These are phyloP conservation scores for Phytophthora nicotianae DNA, from an alignment of 352 stramenopile species.

Conservation along the genomic window DNA sequence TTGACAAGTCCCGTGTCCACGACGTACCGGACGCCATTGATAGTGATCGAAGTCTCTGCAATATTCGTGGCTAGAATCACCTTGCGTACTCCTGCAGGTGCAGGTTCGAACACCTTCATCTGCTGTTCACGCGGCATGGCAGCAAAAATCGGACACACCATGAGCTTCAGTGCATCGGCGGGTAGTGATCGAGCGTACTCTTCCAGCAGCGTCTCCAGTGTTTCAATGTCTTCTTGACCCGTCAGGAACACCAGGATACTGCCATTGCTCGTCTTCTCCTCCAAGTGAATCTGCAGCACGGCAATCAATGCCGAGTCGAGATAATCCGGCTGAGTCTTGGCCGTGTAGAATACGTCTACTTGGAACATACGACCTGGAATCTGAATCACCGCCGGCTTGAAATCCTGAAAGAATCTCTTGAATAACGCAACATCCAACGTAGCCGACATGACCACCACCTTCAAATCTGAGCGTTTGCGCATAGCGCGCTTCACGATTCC, in stretches of 20 bases:
- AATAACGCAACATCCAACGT: slow-evolving; percentile 96
- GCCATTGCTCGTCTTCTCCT: slow-evolving; percentile 73
- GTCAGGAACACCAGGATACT: slow-evolving; percentile 96
- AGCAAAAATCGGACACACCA: slow-evolving; percentile 96
- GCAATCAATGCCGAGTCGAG: slow-evolving; percentile 88
- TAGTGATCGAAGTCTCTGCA: slow-evolving; percentile 98
- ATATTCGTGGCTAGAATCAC: slow-evolving; percentile 97
- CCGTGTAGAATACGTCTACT: slow-evolving; percentile 91
- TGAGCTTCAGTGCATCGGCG: slow-evolving; percentile 68
- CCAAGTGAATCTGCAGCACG: slow-evolving; percentile 91
- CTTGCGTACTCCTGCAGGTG: slow-evolving; percentile 83
- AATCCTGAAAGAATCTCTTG: slow-evolving; percentile 93
- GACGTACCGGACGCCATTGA: slow-evolving; percentile 94
- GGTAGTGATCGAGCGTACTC: slow-evolving; percentile 82
- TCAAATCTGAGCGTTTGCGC: slow-evolving; percentile 85
- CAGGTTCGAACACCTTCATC: slow-evolving; percentile 92
- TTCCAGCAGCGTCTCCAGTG: slow-evolving; percentile 82
- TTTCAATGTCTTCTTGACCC: slow-evolving; percentile 97
- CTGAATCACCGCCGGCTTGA: slow-evolving; percentile 76
- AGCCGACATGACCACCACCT: slow-evolving; percentile 98
- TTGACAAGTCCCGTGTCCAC: slow-evolving; percentile 90
- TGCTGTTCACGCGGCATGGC: slow-evolving; percentile 95
- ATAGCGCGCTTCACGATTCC: slow-evolving; percentile 88
- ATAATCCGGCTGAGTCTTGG: slow-evolving; percentile 90
- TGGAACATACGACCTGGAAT: slow-evolving; percentile 90